Evolutionary conservation across 805 yeast species (phyloP).

Genomic region (Myxozyma nipponensis): DNA sequence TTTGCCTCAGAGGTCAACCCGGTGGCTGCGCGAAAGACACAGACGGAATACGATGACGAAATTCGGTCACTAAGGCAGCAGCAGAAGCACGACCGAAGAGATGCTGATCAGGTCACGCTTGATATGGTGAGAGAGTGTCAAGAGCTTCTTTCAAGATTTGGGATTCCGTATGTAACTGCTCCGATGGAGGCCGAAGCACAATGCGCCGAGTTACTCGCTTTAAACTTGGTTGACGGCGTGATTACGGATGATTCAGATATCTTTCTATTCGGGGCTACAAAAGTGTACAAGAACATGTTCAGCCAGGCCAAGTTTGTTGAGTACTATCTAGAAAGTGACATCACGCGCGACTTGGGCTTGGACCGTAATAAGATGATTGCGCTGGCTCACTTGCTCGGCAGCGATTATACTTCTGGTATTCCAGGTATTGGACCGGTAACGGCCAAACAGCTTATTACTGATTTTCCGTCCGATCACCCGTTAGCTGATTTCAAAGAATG

Average conservation of each 20-base stretch:
- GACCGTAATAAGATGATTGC: slow-evolving; percentile 63
- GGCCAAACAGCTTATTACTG: slow-evolving; percentile 85
- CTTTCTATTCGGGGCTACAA: slow-evolving; percentile 82
- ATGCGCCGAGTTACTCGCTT: slow-evolving; percentile 72
- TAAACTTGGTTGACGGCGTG: slow-evolving; percentile 85
- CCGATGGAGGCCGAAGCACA: slow-evolving; percentile 99
- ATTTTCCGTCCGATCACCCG: slow-evolving; percentile 56
- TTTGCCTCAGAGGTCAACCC: slow-evolving; percentile 44
- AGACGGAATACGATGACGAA: slow-evolving; percentile 31
- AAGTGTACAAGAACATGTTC: slow-evolving; percentile 86
- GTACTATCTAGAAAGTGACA: slow-evolving; percentile 59
- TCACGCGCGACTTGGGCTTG: slow-evolving; percentile 63
- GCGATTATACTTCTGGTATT: slow-evolving; percentile 92
- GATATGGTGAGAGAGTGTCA: slow-evolving; percentile 88
- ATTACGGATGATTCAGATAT: slow-evolving; percentile 98
- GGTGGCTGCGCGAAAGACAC: background rate
- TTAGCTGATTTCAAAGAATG: slow-evolving; percentile 46
- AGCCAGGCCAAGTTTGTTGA: slow-evolving; percentile 91
- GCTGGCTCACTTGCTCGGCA: slow-evolving; percentile 79
- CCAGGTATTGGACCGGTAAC: slow-evolving; percentile 92
- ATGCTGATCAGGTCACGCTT: slow-evolving; percentile 84
- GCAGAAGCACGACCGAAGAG: slow-evolving; percentile 66
- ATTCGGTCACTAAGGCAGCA: slow-evolving; percentile 53
- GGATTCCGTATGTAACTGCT: slow-evolving; percentile 90
- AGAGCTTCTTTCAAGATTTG: slow-evolving; percentile 79